Conservation (phyloP, 768 basidiomycete genomes). For the Pleurotus pulmonarius region DNA sequence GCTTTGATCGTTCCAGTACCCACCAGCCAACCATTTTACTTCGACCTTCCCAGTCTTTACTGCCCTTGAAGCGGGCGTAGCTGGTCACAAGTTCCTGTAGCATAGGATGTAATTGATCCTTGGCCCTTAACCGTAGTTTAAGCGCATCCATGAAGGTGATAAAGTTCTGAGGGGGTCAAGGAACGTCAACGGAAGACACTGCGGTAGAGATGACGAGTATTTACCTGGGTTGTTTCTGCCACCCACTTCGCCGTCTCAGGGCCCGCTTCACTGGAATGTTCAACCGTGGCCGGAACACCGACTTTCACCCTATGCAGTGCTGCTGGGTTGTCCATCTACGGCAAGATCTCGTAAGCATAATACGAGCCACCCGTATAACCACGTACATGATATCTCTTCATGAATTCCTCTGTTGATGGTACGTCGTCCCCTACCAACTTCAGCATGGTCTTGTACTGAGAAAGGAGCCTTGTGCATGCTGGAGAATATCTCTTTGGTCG, state of each 20-base stretch:
- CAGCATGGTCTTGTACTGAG: slow-evolving; percentile 96
- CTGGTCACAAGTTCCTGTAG: slow-evolving; percentile 93
- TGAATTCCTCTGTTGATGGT: slow-evolving; percentile 83
- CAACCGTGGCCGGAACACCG: slow-evolving; percentile 94
- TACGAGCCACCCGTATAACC: not conserved
- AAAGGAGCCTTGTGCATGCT: slow-evolving; percentile 89
- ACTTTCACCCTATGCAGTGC: slow-evolving; percentile 87
- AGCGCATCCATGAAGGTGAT: slow-evolving; percentile 99
- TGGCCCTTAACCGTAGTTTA: slow-evolving; percentile 89
- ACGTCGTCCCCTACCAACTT: slow-evolving; percentile 93
- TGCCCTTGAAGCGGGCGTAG: slow-evolving; percentile 91
- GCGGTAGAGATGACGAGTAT: slow-evolving; percentile 1
- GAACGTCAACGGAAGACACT: not conserved
- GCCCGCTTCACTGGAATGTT: slow-evolving; percentile 90
- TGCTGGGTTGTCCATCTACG: slow-evolving; percentile 88
- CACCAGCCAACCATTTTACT: slow-evolving; percentile 93
- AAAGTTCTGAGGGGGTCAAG: slow-evolving; percentile 64
- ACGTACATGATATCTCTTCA: slow-evolving; percentile 79
- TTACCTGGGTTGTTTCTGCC: slow-evolving; percentile 89
- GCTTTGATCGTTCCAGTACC: too few relatives aligned
- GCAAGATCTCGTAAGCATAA: not conserved
- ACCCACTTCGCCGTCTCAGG: slow-evolving; percentile 96
- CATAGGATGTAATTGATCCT: slow-evolving; percentile 94
- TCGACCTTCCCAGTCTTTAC: slow-evolving; percentile 95
- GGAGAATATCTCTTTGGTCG: slow-evolving; percentile 83